Evolutionary conservation across 2,329 filamentous ascomycete genomes (phyloP).

Genomic region (Calonectria fujianensis): DNA sequence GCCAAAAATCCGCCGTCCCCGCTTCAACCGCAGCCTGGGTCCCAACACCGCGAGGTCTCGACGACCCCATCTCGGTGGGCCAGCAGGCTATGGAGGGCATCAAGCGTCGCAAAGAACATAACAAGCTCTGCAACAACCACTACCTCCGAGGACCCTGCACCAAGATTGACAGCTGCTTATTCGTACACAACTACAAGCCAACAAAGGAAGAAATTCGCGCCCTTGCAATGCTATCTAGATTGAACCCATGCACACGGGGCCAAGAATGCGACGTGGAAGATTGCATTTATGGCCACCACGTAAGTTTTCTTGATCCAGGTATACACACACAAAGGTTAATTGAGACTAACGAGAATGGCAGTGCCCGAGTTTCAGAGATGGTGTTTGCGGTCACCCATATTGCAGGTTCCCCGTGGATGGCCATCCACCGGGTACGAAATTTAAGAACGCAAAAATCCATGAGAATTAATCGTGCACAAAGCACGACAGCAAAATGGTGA

Average conservation of each 20-base stretch:
- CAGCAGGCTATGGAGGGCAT: slow-evolving; percentile 69
- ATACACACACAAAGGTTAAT: not conserved
- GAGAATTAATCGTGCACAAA: slow-evolving; percentile 54
- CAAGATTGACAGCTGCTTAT: slow-evolving; percentile 73
- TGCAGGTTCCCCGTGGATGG: slow-evolving; percentile 73
- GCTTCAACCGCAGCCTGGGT: slow-evolving; percentile 67
- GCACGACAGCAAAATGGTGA: not conserved
- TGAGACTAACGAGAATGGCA: slow-evolving; percentile 52
- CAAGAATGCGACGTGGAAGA: slow-evolving; percentile 75
- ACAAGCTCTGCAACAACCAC: slow-evolving; percentile 78
- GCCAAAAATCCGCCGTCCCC: slow-evolving; percentile 28
- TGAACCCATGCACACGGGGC: slow-evolving; percentile 74
- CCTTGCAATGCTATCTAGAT: slow-evolving; percentile 72
- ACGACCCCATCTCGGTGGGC: slow-evolving; percentile 70
- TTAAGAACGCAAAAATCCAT: slow-evolving; percentile 61
- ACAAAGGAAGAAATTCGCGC: slow-evolving; percentile 73
- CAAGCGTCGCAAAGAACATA: slow-evolving; percentile 72
- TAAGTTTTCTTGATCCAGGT: slow-evolving; percentile 59
- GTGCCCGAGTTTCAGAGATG: slow-evolving; percentile 73
- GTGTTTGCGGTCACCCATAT: slow-evolving; percentile 71
- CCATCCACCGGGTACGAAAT: slow-evolving; percentile 75
- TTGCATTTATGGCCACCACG: slow-evolving; percentile 79
- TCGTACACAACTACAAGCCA: slow-evolving; percentile 74
- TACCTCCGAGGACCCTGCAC: slow-evolving; percentile 75
- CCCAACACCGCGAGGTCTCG: slow-evolving; percentile 73